These are phyloP conservation scores for Eimeria necatrix DNA, from an alignment of 169 alveolate genomes.

Conservation along the genomic window DNA sequence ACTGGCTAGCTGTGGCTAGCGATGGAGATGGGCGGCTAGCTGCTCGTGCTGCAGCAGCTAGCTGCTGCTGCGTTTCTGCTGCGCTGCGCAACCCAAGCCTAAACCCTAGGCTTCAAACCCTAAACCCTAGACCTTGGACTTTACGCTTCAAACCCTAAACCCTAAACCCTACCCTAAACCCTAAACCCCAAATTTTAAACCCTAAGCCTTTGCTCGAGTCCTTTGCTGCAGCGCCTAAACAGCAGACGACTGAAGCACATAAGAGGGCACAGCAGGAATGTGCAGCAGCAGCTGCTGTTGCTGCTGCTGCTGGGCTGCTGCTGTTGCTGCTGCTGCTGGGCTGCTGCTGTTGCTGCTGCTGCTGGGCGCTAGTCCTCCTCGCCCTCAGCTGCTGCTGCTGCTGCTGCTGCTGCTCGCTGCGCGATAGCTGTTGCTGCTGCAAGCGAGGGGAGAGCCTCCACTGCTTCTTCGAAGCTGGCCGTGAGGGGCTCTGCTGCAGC, in stretches of 20 bases:
- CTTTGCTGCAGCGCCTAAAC: too few species aligned
- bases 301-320: slow-evolving; percentile 3
- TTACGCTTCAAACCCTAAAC: background rate
- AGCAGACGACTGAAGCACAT: background rate
- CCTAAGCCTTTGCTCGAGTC: background rate
- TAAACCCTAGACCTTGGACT: background rate
- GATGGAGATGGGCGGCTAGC: too few species aligned
- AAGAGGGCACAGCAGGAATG: background rate
- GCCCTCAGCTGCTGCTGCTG: background rate
- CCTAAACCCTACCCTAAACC: background rate
- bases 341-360: slow-evolving; percentile 27
- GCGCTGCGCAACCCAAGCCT: too few species aligned
- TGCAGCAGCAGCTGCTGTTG: background rate
- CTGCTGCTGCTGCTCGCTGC: slow-evolving; percentile 10
- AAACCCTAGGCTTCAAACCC: background rate
- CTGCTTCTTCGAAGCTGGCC: background rate
- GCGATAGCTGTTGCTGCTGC: background rate
- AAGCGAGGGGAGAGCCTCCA: background rate
- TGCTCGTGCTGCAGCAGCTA: too few species aligned
- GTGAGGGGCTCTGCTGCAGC: background rate
- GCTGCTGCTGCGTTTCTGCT: too few species aligned
- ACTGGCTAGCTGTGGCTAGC: too few species aligned
- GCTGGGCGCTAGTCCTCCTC: too few species aligned
- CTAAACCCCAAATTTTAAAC: background rate
- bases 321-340: background rate